Conservation (phyloP, 2,329 filamentous ascomycete genomes). For the Ophiostoma sp. region DNA sequence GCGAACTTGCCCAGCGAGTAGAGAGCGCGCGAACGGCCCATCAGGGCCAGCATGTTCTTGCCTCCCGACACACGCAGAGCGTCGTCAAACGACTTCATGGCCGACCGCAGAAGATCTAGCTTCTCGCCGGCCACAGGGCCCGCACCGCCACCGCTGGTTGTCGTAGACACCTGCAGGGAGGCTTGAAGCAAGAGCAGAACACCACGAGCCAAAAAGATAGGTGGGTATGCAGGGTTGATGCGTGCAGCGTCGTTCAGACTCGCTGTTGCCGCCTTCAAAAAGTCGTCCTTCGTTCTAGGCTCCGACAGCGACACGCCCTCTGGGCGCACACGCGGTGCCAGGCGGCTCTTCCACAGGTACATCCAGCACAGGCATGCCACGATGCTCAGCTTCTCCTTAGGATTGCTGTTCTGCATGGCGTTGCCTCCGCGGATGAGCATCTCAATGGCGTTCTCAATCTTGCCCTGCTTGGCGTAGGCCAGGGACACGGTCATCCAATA, state of each 20-base stretch:
- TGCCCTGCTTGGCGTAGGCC: slow-evolving; percentile 93
- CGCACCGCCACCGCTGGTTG: slow-evolving; percentile 53
- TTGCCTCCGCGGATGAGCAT: slow-evolving; percentile 72
- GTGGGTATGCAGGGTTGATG: slow-evolving; percentile 88
- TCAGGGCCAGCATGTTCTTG: slow-evolving; percentile 86
- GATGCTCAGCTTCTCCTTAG: slow-evolving; percentile 82
- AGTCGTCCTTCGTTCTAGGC: slow-evolving; percentile 88
- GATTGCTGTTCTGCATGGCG: slow-evolving; percentile 68
- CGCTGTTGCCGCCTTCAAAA: slow-evolving; percentile 84
- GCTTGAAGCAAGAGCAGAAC: slow-evolving; percentile 86
- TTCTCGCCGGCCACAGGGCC: slow-evolving; percentile 68
- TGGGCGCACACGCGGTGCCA: slow-evolving; percentile 64
- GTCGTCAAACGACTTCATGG: slow-evolving; percentile 92
- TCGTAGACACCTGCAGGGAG: slow-evolving; percentile 76
- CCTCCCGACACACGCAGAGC: slow-evolving; percentile 80
- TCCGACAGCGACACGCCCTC: slow-evolving; percentile 68
- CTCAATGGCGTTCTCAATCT: slow-evolving; percentile 80
- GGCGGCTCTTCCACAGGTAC: slow-evolving; percentile 83
- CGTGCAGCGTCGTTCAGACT: slow-evolving; percentile 94
- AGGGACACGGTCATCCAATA: slow-evolving; percentile 99
- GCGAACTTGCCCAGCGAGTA: slow-evolving; percentile 85
- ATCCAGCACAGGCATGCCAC: slow-evolving; percentile 87
- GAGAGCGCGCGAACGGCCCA: slow-evolving; percentile 84
- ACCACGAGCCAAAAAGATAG: slow-evolving; percentile 86
- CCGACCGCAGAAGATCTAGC: slow-evolving; percentile 77